phyloP scores from a whole-genome alignment of 2,329 filamentous ascomycete genomes.

The Paecilomyces variotii region DNA sequence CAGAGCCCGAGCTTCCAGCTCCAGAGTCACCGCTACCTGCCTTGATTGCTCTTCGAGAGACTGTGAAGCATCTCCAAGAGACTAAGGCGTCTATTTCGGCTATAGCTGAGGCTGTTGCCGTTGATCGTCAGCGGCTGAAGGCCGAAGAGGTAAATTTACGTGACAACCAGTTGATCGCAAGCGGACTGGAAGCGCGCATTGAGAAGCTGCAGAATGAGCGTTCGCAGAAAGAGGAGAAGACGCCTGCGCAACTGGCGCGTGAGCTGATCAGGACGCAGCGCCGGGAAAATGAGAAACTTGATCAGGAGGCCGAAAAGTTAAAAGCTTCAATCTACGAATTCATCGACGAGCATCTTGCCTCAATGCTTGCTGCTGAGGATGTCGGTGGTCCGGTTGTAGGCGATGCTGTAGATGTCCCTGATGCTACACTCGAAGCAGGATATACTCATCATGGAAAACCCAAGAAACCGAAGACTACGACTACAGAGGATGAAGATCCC shows the following conservation, averaged over 20 bases:
- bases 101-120: slow-evolving; percentile 32
- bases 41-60: slow-evolving; percentile 61
- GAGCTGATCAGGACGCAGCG: slow-evolving; percentile 56
- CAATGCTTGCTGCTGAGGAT: slow-evolving; percentile 75
- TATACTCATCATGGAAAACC: slow-evolving; percentile 46
- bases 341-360: slow-evolving; percentile 60
- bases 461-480: slow-evolving; percentile 27
- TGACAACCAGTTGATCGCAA: slow-evolving; percentile 40
- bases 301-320: slow-evolving; percentile 53
- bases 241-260: slow-evolving; percentile 53
- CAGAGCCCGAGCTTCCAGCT: slow-evolving; percentile 58
- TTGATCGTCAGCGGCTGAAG: slow-evolving; percentile 32
- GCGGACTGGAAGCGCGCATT: slow-evolving; percentile 51
- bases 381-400: slow-evolving; percentile 76
- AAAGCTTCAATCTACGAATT: slow-evolving; percentile 61
- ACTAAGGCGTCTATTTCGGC: slow-evolving; percentile 51
- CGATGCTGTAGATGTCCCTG: slow-evolving; percentile 57
- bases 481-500: slow-evolving; percentile 21
- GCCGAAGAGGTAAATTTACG: slow-evolving; percentile 39
- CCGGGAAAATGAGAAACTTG: slow-evolving; percentile 52
- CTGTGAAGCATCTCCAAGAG: slow-evolving; percentile 56
- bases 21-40: slow-evolving; percentile 62
- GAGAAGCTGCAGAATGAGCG: slow-evolving; percentile 51
- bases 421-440: slow-evolving; percentile 46
- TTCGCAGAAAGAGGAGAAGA: slow-evolving; percentile 49